Evolutionary conservation across 192 early-diverging fungal species (phyloP).

Genomic region (Coemansia aciculifera): DNA sequence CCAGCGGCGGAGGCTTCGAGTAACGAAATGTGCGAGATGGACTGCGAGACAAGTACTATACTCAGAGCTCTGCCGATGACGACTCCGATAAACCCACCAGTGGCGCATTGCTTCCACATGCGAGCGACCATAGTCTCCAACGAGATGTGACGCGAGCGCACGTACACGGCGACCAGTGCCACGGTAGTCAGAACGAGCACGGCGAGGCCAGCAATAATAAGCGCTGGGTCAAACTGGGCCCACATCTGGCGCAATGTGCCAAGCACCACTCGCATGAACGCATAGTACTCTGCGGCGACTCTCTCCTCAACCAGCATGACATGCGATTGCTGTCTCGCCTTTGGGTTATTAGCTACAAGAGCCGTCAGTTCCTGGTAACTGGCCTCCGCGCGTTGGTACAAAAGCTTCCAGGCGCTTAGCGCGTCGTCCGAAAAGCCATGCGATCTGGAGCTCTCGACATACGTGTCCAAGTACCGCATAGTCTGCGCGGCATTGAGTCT

Average conservation of each 20-base stretch:
- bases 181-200: slow-evolving; percentile 44
- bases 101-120: slow-evolving; percentile 3
- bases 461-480: slow-evolving; percentile 45
- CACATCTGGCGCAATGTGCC: slow-evolving; percentile 78
- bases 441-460: slow-evolving; percentile 28
- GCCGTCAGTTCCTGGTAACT: slow-evolving; percentile 30
- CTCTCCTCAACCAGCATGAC: slow-evolving; percentile 28
- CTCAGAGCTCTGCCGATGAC: slow-evolving; percentile 19
- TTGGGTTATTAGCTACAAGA: neutral
- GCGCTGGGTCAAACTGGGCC: slow-evolving; percentile 85
- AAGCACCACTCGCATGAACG: slow-evolving; percentile 65
- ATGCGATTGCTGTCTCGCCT: neutral
- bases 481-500: slow-evolving; percentile 69
- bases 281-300: slow-evolving; percentile 43
- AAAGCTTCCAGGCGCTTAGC: slow-evolving; percentile 28
- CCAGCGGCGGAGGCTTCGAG: slow-evolving; percentile 29
- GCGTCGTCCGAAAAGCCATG: slow-evolving; percentile 50
- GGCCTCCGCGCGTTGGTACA: slow-evolving; percentile 34
- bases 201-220: slow-evolving; percentile 73
- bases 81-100: slow-evolving; percentile 13
- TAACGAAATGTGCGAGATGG: slow-evolving; percentile 13
- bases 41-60: neutral
- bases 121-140: slow-evolving; percentile 11
- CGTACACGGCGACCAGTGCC: slow-evolving; percentile 11
- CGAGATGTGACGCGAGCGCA: slow-evolving; percentile 6